These are phyloP conservation scores for Scutellaria galericulata DNA, from an alignment of 257 asterid genomes.

Conservation along the genomic window DNA sequence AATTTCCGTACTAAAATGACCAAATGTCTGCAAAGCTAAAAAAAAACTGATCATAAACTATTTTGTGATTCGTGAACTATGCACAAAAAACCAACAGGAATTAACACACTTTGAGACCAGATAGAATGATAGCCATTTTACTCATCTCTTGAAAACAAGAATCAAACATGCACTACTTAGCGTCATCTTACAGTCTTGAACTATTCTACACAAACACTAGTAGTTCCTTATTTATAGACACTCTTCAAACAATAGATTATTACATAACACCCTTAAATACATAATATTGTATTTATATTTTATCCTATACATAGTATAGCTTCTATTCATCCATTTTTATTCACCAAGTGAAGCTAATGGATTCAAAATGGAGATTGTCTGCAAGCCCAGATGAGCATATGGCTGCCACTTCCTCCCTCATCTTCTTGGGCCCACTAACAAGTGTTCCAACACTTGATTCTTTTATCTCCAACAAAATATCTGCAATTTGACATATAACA, in stretches of 20 bases:
- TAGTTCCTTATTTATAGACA: constrained; percentile 27
- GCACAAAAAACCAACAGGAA: no score
- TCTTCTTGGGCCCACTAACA: constrained; percentile 81
- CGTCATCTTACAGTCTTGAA: constrained; percentile 14
- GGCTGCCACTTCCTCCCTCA: constrained; percentile 87
- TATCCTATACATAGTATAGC: constrained; percentile 11
- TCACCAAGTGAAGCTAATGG: constrained; percentile 97
- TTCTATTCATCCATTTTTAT: constrained; percentile 16
- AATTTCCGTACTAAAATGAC: no score
- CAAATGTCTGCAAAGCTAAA: no score
- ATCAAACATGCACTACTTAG: constrained; percentile 24
- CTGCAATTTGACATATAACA: constrained; percentile 40
- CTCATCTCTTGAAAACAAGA: background rate
- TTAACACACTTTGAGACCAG: no score
- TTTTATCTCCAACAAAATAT: constrained; percentile 59
- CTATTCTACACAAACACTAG: constrained; percentile 34
- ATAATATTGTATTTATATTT: background rate
- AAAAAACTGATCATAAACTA: no score
- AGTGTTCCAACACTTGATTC: constrained; percentile 75
- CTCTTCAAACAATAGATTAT: constrained; percentile 9
- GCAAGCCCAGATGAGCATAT: constrained; percentile 71
- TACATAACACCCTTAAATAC: constrained; percentile 24
- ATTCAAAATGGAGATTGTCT: constrained; percentile 72
- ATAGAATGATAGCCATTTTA: background rate
- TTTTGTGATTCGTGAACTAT: no score